A percentile compares a stretch with the other conserved stretches of the same genome.
These are phyloP conservation scores for Peziza echinospora DNA, from an alignment of 495 filamentous ascomycete genomes.

Conservation along the genomic window DNA sequence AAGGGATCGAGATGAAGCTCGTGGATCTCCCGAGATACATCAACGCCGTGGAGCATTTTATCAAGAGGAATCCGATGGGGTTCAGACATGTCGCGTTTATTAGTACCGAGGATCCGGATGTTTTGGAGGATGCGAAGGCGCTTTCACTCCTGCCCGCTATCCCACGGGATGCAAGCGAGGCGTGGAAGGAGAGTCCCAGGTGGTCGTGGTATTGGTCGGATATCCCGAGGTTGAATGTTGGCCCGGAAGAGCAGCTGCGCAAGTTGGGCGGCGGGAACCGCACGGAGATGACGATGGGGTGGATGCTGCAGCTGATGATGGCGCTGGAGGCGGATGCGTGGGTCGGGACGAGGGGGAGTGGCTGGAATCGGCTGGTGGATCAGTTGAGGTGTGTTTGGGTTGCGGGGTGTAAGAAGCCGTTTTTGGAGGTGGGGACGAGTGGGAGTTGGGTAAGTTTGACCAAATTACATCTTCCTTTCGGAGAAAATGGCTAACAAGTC, in stretches of 20 bases:
- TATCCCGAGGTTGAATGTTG: slow-evolving; percentile 10
- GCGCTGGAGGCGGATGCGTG: slow-evolving; percentile 7
- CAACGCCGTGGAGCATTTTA: slow-evolving; percentile 2
- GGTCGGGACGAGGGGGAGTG: slow-evolving; percentile 5
- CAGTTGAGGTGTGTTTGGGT: slow-evolving; percentile 10
- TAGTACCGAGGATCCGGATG: slow-evolving; percentile 9
- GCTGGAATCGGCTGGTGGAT: slow-evolving; percentile 12
- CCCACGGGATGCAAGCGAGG: background rate
- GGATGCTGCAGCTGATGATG: slow-evolving; percentile 13
- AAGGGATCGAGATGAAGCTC: slow-evolving; percentile 9
- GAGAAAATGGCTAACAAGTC: too few species aligned
- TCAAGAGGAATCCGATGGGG: slow-evolving; percentile 7
- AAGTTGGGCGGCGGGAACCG: slow-evolving; percentile 7
- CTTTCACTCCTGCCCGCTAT: slow-evolving; percentile 1
- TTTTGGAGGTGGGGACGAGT: slow-evolving; percentile 8
- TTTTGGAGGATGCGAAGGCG: slow-evolving; percentile 7
- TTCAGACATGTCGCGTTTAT: slow-evolving; percentile 6
- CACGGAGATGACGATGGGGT: slow-evolving; percentile 13
- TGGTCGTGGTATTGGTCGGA: slow-evolving; percentile 11
- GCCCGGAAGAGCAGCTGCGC: slow-evolving; percentile 7
- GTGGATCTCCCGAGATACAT: slow-evolving; percentile 5
- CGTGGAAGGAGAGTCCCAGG: slow-evolving; percentile 4
- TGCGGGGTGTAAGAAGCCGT: slow-evolving; percentile 5
- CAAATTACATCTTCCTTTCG: too few species aligned
- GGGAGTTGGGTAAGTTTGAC: slow-evolving; percentile 8